phyloP scores from a whole-genome alignment of 805 yeast species.

The Torulaspora microellipsoides region DNA sequence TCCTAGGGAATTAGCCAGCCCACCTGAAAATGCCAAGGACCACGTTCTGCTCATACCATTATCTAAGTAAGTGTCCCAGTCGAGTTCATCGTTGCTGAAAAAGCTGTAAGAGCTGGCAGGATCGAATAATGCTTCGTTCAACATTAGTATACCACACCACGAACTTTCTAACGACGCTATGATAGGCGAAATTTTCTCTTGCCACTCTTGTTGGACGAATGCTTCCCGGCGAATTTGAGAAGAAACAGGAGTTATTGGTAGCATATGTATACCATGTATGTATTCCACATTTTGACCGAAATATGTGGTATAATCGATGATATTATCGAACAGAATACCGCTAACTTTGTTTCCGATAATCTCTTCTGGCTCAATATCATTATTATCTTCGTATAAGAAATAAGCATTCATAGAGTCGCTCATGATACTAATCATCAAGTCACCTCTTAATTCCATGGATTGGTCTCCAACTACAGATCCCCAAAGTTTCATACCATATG shows the following conservation, averaged over 20 bases:
- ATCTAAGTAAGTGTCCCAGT: slow-evolving; percentile 42
- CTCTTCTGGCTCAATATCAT: slow-evolving; percentile 46
- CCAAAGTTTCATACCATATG: slow-evolving; percentile 69
- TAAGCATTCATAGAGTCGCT: slow-evolving; percentile 52
- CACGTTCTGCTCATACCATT: slow-evolving; percentile 62
- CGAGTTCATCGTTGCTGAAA: slow-evolving; percentile 36
- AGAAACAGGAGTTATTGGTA: slow-evolving; percentile 46
- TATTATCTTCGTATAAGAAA: slow-evolving; percentile 46
- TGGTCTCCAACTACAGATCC: slow-evolving; percentile 51
- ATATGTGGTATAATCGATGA: slow-evolving; percentile 66
- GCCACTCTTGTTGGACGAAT: slow-evolving; percentile 50
- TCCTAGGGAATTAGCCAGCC: slow-evolving; percentile 30
- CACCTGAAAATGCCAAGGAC: slow-evolving; percentile 58
- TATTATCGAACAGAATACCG: slow-evolving; percentile 70
- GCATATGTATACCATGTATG: slow-evolving; percentile 76
- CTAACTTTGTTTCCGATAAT: slow-evolving; percentile 55
- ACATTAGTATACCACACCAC: slow-evolving; percentile 55
- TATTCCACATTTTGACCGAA: slow-evolving; percentile 59
- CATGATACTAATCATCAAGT: slow-evolving; percentile 55
- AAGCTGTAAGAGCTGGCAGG: slow-evolving; percentile 40
- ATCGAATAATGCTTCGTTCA: slow-evolving; percentile 42
- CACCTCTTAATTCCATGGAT: slow-evolving; percentile 50
- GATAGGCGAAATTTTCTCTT: slow-evolving; percentile 39
- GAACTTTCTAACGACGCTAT: slow-evolving; percentile 45
- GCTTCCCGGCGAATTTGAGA: slow-evolving; percentile 47